phyloP scores from a whole-genome alignment of 768 basidiomycete genomes.

The Tricholoma saponaceum region DNA sequence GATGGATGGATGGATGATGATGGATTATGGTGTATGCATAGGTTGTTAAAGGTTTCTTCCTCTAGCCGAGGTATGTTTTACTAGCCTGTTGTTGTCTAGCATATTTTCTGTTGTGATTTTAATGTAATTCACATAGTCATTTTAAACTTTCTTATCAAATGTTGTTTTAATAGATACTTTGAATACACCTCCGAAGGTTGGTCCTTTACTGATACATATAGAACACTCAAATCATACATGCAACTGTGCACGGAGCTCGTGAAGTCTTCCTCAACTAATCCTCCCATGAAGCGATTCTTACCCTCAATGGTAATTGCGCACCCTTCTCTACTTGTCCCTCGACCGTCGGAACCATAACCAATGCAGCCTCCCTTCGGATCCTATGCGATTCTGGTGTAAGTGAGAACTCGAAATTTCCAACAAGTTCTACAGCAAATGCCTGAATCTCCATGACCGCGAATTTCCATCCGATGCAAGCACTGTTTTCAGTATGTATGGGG shows the following conservation, averaged over 20 bases:
- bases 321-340: slow-evolving; percentile 40
- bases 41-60: background rate
- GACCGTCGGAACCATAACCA: slow-evolving; percentile 39
- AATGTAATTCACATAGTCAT: slow-evolving; percentile 10
- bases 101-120: slow-evolving; percentile 14
- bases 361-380: slow-evolving; percentile 34
- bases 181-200: background rate
- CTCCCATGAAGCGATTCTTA: slow-evolving; percentile 29
- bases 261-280: slow-evolving; percentile 1
- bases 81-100: slow-evolving; percentile 4
- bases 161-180: background rate
- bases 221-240: background rate
- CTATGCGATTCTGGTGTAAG: slow-evolving; percentile 30
- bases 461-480: slow-evolving; percentile 35
- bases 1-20: slow-evolving; percentile 10
- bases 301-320: slow-evolving; percentile 34
- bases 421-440: slow-evolving; percentile 52
- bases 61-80: slow-evolving; percentile 11
- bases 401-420: slow-evolving; percentile 51
- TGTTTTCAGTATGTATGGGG: slow-evolving; percentile 4
- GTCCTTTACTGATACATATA: background rate
- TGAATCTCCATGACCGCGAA: slow-evolving; percentile 50
- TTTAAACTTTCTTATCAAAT: background rate
- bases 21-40: background rate
- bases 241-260: too few species aligned